phyloP scores from a whole-genome alignment of 164 flowering plant genomes.

The Tinospora cordifolia region DNA sequence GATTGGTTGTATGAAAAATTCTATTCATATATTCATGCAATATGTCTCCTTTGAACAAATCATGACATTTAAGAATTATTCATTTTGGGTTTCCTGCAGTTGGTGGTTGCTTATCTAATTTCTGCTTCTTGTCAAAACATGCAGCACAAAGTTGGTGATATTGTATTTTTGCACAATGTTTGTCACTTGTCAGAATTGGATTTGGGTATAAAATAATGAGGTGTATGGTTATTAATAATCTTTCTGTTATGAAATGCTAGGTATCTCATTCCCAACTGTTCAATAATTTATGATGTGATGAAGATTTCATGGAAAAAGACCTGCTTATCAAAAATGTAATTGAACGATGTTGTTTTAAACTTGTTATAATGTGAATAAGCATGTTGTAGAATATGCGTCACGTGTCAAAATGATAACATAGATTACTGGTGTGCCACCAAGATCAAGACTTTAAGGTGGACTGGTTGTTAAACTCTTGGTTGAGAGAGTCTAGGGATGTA shows the following conservation, averaged over 20 bases:
- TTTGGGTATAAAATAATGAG: not conserved
- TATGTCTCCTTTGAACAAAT: not conserved
- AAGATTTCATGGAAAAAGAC: no score
- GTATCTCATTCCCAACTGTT: not conserved
- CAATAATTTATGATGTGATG: not conserved
- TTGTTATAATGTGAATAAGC: no score
- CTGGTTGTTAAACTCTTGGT: no score
- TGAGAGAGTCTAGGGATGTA: no score
- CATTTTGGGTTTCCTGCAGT: not conserved
- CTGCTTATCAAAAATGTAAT: no score
- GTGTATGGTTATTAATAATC: not conserved
- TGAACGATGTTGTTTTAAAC: no score
- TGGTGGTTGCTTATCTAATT: not conserved
- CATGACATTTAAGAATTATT: slow-evolving; percentile 4
- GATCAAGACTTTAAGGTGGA: no score
- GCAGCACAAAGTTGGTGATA: not conserved
- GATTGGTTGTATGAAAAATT: not conserved
- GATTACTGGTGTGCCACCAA: no score
- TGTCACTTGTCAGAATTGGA: not conserved
- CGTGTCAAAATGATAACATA: no score
- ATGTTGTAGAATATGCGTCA: no score
- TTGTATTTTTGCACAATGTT: not conserved
- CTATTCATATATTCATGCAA: not conserved
- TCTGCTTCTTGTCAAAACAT: not conserved
- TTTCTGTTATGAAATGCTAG: not conserved